Conservation (phyloP, 2,329 filamentous ascomycete genomes). For the Aspergillus flavus region DNA sequence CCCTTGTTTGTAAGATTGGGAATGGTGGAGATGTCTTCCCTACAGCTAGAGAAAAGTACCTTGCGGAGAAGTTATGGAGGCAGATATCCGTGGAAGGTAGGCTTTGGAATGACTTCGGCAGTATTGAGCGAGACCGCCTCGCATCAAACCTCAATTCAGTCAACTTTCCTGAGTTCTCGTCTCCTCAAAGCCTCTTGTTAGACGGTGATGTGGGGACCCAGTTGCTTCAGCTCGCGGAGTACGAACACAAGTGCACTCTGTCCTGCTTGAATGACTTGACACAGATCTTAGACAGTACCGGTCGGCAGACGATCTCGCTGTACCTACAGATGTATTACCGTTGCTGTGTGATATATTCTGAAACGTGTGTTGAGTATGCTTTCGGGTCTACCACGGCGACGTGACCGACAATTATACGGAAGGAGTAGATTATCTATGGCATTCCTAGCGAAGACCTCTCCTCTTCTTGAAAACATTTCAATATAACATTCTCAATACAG, state of each 20-base stretch:
- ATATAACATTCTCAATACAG: too few relatives aligned
- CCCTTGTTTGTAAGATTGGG: background rate
- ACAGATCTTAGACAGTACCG: background rate
- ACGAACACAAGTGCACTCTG: background rate
- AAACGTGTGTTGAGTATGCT: background rate
- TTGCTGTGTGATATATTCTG: background rate
- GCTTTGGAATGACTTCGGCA: background rate
- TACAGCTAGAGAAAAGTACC: background rate
- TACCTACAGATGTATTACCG: background rate
- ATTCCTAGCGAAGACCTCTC: too few relatives aligned
- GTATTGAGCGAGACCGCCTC: background rate
- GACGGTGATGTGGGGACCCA: background rate
- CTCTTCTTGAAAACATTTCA: too few relatives aligned
- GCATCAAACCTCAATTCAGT: background rate
- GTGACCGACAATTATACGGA: background rate
- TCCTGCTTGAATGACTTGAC: background rate
- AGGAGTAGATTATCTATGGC: too few relatives aligned
- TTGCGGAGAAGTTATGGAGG: background rate
- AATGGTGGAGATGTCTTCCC: constrained; percentile 4
- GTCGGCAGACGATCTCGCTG: background rate
- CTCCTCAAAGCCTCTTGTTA: background rate
- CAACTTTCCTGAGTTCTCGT: background rate
- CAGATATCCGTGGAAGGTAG: background rate
- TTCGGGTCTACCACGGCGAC: background rate
- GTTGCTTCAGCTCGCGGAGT: background rate